phyloP scores from a whole-genome alignment of 2,329 filamentous ascomycete species.

The Ceratocystis eucalypticola region DNA sequence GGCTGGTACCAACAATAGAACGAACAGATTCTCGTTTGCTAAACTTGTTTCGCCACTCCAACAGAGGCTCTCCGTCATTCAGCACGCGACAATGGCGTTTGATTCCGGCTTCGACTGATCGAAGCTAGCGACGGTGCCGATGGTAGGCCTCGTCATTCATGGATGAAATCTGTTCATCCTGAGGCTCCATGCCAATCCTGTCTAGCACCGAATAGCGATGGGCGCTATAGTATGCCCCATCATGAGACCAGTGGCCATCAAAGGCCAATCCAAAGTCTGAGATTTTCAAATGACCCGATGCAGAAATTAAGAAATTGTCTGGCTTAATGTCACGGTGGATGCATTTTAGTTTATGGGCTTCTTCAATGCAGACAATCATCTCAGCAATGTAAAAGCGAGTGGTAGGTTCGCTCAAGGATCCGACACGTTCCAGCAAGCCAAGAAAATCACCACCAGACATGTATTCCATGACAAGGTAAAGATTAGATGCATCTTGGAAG shows the following conservation, averaged over 20 bases:
- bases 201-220: constrained; percentile 67
- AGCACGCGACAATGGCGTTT: constrained; percentile 20
- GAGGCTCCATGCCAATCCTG: constrained; percentile 59
- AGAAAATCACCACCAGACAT: constrained; percentile 96
- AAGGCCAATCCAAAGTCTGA: constrained; percentile 94
- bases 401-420: constrained; percentile 63
- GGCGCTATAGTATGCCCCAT: constrained; percentile 71
- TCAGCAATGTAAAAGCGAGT: constrained; percentile 84
- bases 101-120: constrained; percentile 30
- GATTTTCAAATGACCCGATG: constrained; percentile 82
- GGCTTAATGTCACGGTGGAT: constrained; percentile 96
- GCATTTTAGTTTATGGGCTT: constrained; percentile 74
- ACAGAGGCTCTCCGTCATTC: constrained; percentile 29
- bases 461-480: constrained; percentile 96
- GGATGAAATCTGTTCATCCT: constrained; percentile 43
- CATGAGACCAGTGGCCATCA: constrained; percentile 88
- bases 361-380: constrained; percentile 91
- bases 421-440: constrained; percentile 70
- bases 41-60: constrained; percentile 56
- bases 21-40: constrained; percentile 61
- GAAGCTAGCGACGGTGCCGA: constrained; percentile 16
- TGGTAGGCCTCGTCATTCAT: constrained; percentile 9
- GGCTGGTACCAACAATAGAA: constrained; percentile 86
- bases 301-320: constrained; percentile 87
- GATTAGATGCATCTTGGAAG: constrained; percentile 70